phyloP scores from a whole-genome alignment of 768 basidiomycete species.

The Tephrocybe rancida region DNA sequence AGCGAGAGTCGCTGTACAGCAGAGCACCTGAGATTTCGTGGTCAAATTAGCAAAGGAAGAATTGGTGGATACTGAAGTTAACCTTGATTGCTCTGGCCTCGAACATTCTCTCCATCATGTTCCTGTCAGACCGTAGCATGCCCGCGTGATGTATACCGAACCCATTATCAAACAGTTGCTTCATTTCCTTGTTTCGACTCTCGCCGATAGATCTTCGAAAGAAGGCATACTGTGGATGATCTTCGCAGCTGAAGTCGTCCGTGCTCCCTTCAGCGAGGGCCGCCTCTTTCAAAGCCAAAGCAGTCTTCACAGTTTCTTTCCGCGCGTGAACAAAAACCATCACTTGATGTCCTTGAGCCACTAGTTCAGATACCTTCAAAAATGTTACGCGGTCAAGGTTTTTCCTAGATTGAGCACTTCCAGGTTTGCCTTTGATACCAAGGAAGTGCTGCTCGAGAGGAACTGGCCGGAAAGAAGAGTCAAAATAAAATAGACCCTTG shows the following conservation, averaged over 20 bases:
- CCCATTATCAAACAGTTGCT: constrained; percentile 85
- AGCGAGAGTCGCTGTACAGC: constrained; percentile 96
- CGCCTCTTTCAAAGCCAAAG: constrained; percentile 77
- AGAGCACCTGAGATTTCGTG: constrained; percentile 81
- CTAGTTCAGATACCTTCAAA: constrained; percentile 87
- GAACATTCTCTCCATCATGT: constrained; percentile 95
- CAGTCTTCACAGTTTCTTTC: constrained; percentile 96
- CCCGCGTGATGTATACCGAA: constrained; percentile 99
- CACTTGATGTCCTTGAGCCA: constrained; percentile 93
- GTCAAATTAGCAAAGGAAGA: not conserved
- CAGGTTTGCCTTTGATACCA: constrained; percentile 87
- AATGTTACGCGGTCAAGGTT: constrained; percentile 90
- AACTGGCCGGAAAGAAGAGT: constrained; percentile 94
- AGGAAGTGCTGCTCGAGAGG: constrained; percentile 98
- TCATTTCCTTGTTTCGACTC: constrained; percentile 96
- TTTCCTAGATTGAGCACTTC: constrained; percentile 69
- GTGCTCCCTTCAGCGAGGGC: constrained; percentile 68
- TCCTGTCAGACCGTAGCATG: constrained; percentile 93
- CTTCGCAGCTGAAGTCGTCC: constrained; percentile 81
- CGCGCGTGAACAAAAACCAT: constrained; percentile 99
- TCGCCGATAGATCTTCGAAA: constrained; percentile 79
- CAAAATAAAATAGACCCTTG: constrained; percentile 94
- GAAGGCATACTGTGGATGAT: constrained; percentile 75
- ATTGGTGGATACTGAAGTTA: not conserved
- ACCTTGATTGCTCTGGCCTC: constrained; percentile 92